These are phyloP conservation scores for Rhododendron griersonianum DNA, from an alignment of 148 eudicot species.

Conservation along the genomic window DNA sequence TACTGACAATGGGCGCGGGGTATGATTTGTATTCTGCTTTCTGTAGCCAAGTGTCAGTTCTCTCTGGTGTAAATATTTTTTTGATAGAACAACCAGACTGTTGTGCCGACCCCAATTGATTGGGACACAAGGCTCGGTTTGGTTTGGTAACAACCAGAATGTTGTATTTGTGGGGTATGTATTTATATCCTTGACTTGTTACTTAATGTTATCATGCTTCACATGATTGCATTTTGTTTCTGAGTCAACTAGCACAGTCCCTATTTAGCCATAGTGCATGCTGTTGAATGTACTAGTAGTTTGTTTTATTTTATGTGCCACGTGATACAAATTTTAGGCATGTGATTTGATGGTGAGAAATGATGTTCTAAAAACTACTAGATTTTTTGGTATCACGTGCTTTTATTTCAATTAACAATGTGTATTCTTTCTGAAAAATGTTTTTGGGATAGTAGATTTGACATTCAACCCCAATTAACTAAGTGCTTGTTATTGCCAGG, in stretches of 20 bases:
- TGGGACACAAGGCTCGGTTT: no score
- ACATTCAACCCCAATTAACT: background rate
- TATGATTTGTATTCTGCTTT: conserved; percentile 30
- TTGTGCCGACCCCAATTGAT: no score
- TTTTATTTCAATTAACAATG: background rate
- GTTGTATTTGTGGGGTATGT: background rate
- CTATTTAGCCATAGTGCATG: background rate
- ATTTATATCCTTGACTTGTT: background rate
- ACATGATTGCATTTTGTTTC: background rate
- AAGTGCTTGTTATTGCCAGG: background rate
- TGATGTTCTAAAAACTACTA: background rate
- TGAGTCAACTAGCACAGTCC: background rate
- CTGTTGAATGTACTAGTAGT: background rate
- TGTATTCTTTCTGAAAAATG: background rate
- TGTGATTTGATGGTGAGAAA: background rate
- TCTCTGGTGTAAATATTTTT: background rate
- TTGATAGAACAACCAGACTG: background rate
- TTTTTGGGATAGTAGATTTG: background rate
- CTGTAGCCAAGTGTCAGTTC: background rate
- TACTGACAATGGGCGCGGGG: conserved; percentile 98
- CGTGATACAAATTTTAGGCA: background rate
- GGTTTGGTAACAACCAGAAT: background rate
- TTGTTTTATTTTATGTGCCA: background rate
- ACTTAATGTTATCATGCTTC: background rate
- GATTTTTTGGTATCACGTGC: background rate